Percentiles rank a stretch among this genome's conserved stretches.
phyloP scores from a whole-genome alignment of 169 alveolate genomes.

The Cystoisospora suis region DNA sequence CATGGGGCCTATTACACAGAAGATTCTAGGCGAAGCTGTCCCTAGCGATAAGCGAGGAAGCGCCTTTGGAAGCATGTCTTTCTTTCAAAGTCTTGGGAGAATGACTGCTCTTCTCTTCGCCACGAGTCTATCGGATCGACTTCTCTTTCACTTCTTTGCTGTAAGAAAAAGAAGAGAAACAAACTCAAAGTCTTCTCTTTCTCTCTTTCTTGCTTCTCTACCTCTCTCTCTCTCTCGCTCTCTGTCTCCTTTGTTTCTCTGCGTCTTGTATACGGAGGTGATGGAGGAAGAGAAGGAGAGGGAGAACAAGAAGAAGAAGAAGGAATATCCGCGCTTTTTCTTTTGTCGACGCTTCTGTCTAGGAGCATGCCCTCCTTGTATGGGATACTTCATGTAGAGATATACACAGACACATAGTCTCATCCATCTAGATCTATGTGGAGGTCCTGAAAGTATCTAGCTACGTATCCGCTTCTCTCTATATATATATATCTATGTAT shows the following conservation, averaged over 20 bases:
- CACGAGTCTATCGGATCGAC: constrained; percentile 72
- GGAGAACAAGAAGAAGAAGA: no score
- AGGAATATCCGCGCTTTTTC: no score
- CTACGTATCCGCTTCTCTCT: not conserved
- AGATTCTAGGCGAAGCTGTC: constrained; percentile 80
- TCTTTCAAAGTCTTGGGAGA: constrained; percentile 76
- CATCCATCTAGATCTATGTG: not conserved
- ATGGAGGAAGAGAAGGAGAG: no score
- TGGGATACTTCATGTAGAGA: not conserved
- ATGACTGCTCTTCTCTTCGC: constrained; percentile 78
- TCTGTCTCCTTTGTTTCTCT: no score
- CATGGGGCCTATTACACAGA: constrained; percentile 82
- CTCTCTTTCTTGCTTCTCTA: no score
- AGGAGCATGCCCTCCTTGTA: no score
- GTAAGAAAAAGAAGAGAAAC: no score
- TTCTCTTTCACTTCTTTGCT: constrained; percentile 69
- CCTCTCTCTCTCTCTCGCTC: no score
- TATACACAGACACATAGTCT: not conserved
- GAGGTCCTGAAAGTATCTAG: not conserved
- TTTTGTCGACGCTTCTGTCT: no score
- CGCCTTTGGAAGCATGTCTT: constrained; percentile 78
- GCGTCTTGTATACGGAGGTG: no score
- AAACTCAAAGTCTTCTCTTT: no score
- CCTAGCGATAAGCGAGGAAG: constrained; percentile 72
- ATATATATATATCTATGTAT: not conserved